A percentile compares a stretch with the other conserved stretches of the same genome.
Evolutionary conservation across 2,329 filamentous ascomycete species (phyloP).

Genomic region (Boeremia exigua): DNA sequence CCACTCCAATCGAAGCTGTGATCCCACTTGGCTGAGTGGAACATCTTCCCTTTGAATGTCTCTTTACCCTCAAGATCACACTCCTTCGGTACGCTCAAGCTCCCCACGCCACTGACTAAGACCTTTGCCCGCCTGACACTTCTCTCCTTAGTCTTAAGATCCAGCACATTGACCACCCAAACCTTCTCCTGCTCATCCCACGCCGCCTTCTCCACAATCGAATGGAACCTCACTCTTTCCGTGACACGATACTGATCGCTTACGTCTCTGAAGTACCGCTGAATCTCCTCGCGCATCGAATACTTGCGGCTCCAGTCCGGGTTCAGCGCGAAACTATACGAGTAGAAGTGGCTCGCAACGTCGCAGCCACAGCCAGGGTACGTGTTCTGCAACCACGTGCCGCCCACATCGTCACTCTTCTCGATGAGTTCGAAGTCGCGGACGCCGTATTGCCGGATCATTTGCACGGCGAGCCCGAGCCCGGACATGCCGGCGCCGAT

Average conservation of each 20-base stretch:
- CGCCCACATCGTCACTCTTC: slow-evolving; percentile 49
- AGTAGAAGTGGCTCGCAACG: slow-evolving; percentile 62
- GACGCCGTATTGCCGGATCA: slow-evolving; percentile 49
- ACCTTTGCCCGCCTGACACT: slow-evolving; percentile 32
- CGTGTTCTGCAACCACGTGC: slow-evolving; percentile 43
- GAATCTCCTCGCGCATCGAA: slow-evolving; percentile 62
- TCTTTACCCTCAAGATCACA: slow-evolving; percentile 54
- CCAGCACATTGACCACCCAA: slow-evolving; percentile 45
- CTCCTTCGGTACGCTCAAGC: slow-evolving; percentile 39
- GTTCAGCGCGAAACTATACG: slow-evolving; percentile 66
- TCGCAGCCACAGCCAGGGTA: slow-evolving; percentile 47
- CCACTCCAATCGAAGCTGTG: slow-evolving; percentile 57
- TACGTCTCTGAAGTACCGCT: slow-evolving; percentile 56
- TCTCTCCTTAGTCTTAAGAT: slow-evolving; percentile 30
- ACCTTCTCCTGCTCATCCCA: slow-evolving; percentile 54
- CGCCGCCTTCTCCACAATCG: slow-evolving; percentile 50
- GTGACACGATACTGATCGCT: slow-evolving; percentile 43
- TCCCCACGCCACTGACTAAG: slow-evolving; percentile 37
- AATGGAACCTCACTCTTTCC: slow-evolving; percentile 54
- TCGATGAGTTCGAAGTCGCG: slow-evolving; percentile 54
- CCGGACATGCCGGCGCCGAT: slow-evolving; percentile 59
- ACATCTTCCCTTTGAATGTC: slow-evolving; percentile 49
- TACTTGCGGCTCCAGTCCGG: slow-evolving; percentile 66
- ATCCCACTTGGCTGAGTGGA: slow-evolving; percentile 51
- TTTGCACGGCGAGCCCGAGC: slow-evolving; percentile 55